These are phyloP conservation scores for Saccharomyces hybrid DNA, from an alignment of 1,139 yeast species.

Conservation along the genomic window DNA sequence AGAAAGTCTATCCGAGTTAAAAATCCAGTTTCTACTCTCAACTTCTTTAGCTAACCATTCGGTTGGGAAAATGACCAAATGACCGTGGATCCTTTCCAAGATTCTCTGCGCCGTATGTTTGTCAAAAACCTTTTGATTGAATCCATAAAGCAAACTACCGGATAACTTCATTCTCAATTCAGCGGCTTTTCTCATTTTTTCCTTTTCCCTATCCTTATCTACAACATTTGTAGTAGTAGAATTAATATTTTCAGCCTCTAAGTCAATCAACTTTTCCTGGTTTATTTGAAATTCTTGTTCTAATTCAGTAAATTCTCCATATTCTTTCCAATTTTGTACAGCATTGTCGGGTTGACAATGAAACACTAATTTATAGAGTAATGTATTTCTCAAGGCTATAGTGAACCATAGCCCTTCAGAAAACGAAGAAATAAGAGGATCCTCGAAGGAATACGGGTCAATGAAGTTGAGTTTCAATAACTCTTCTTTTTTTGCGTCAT, in stretches of 20 bases:
- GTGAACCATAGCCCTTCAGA: conserved; percentile 86
- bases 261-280: conserved; percentile 36
- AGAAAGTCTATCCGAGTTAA: conserved; percentile 85
- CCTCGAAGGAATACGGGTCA: conserved; percentile 83
- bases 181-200: conserved; percentile 11
- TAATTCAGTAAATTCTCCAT: conserved; percentile 58
- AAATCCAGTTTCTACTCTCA: conserved; percentile 90
- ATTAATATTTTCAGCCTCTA: conserved; percentile 13
- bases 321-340: conserved; percentile 83
- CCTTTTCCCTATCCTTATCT: conserved; percentile 3
- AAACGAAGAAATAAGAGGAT: conserved; percentile 72
- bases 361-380: conserved; percentile 74
- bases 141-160: conserved; percentile 26
- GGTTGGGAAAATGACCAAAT: conserved; percentile 80
- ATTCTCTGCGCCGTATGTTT: conserved; percentile 70
- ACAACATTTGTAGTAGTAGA: conserved; percentile 5
- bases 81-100: conserved; percentile 73
- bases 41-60: conserved; percentile 86
- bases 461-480: conserved; percentile 42
- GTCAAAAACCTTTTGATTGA: conserved; percentile 51
- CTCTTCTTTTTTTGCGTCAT: conserved; percentile 3
- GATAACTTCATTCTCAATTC: conserved; percentile 25
- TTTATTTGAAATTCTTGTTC: conserved; percentile 48
- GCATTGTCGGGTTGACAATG: conserved; percentile 91
- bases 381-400: conserved; percentile 77